Evolutionary conservation across 345 rosid genomes (phyloP).

Genomic region (Brassica incana): DNA sequence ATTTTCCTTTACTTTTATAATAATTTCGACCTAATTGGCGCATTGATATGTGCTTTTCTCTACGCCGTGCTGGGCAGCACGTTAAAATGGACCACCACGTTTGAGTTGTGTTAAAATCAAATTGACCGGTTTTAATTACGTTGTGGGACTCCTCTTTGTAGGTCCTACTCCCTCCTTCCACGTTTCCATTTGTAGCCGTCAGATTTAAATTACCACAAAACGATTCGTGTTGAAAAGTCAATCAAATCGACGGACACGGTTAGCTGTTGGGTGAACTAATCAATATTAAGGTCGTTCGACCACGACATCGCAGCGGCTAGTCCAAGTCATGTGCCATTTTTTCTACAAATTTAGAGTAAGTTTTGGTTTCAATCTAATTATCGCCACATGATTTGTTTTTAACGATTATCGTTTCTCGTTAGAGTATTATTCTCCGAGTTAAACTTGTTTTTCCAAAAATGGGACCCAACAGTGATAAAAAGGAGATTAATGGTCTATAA

Average conservation of each 20-base stretch:
- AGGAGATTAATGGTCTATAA: neutral
- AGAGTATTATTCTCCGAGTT: neutral
- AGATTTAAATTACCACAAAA: neutral
- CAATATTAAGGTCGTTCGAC: constrained; percentile 20
- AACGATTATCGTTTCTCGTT: neutral
- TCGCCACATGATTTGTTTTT: neutral
- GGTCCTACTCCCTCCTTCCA: constrained; percentile 34
- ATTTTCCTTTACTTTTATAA: too few species aligned
- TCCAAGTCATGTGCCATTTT: constrained; percentile 23
- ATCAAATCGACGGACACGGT: constrained; percentile 35
- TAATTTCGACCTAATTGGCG: constrained; percentile 6
- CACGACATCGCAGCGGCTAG: constrained; percentile 26
- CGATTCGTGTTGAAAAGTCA: constrained; percentile 29
- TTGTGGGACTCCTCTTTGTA: constrained; percentile 42
- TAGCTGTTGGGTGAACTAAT: constrained; percentile 23
- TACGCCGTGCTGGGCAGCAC: constrained; percentile 34
- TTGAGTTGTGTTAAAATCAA: constrained; percentile 7
- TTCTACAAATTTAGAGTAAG: constrained; percentile 7
- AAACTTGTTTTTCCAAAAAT: neutral
- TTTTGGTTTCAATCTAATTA: constrained; percentile 18
- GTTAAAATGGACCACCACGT: constrained; percentile 39
- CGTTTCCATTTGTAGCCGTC: constrained; percentile 29
- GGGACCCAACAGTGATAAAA: constrained; percentile 13
- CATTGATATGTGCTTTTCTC: constrained; percentile 11
- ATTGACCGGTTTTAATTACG: constrained; percentile 20